Conservation (phyloP, 257 asterid genomes). For the Solanum chmielewskii region DNA sequence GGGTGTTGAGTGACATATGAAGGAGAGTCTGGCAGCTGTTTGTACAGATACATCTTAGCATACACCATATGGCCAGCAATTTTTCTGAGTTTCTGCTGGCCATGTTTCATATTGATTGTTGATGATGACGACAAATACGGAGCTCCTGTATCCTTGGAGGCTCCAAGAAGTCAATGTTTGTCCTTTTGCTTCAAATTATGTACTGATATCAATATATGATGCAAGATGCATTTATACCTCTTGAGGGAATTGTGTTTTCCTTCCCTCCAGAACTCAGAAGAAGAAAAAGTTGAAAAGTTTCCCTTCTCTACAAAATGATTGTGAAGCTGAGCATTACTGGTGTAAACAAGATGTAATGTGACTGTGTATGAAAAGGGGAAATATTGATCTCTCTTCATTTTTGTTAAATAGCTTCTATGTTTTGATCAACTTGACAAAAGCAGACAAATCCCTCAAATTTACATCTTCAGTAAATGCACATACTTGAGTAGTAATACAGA, state of each 20-base stretch:
- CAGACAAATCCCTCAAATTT: neutral
- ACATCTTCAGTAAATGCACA: neutral
- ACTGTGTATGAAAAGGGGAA: neutral
- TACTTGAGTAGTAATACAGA: neutral
- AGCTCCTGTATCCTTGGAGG: neutral
- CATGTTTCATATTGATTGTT: neutral
- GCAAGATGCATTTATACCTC: neutral
- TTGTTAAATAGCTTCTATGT: neutral
- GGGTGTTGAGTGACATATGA: conserved; percentile 25
- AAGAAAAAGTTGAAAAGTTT: neutral
- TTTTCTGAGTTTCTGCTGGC: conserved; percentile 17
- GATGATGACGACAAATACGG: neutral
- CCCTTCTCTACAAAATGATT: neutral
- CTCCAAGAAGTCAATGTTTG: neutral
- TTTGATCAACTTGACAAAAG: neutral
- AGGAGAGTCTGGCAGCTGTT: neutral
- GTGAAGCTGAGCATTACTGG: neutral
- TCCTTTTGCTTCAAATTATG: neutral
- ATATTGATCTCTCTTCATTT: neutral
- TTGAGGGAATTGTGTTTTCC: neutral
- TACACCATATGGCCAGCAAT: neutral
- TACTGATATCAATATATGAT: neutral
- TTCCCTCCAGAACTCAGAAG: neutral
- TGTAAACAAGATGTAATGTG: neutral
- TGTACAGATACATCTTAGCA: neutral